phyloP scores from a whole-genome alignment of 1,284 basidiomycete species.

The Ceratobasidium sp. region DNA sequence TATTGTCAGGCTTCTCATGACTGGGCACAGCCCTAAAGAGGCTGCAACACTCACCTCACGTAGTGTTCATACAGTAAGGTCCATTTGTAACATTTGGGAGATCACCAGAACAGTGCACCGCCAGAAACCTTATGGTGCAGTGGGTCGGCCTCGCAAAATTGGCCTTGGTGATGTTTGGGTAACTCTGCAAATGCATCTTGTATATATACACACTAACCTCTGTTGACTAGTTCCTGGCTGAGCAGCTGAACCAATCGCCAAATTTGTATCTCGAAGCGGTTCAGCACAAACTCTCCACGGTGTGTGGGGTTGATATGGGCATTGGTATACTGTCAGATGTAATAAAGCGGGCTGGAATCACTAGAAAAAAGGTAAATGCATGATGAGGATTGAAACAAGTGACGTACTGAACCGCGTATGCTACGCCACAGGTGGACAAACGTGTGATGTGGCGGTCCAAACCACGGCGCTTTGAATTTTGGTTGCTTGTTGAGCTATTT shows the following conservation, averaged over 20 bases:
- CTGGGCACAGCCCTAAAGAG: not conserved
- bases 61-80: not conserved
- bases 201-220: not conserved
- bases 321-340: conserved; percentile 32
- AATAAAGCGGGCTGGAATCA: conserved; percentile 29
- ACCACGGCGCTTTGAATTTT: conserved; percentile 10
- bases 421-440: conserved; percentile 13
- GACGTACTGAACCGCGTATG: not conserved
- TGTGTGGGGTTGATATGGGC: conserved; percentile 17
- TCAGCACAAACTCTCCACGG: conserved; percentile 18
- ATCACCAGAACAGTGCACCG: not conserved
- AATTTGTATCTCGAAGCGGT: conserved; percentile 47
- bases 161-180: conserved; percentile 8
- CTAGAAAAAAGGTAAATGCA: conserved; percentile 29
- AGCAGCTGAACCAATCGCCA: conserved; percentile 19
- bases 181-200: not conserved
- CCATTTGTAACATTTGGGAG: not conserved
- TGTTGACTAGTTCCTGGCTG: conserved; percentile 34
- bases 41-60: not conserved
- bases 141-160: conserved; percentile 5
- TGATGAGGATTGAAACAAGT: too few species aligned
- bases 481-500: conserved; percentile 23
- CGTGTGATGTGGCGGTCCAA: conserved; percentile 13
- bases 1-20: not conserved
- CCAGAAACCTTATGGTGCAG: not conserved